Evolutionary conservation across 2,329 filamentous ascomycete genomes (phyloP).

Genomic region (Aureobasidium sp.): DNA sequence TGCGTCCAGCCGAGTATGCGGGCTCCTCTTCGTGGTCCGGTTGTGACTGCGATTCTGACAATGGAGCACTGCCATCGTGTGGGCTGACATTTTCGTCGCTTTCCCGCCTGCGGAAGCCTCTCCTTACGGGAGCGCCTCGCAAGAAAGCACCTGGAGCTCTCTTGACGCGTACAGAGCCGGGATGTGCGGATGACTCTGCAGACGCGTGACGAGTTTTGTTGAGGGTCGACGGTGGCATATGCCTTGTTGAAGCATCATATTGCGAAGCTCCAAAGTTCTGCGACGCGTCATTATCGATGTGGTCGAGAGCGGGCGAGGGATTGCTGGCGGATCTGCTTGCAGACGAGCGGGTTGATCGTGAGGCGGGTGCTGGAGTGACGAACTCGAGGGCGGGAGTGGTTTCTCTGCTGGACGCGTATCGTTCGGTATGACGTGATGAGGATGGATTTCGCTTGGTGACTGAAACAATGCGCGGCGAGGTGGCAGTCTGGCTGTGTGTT

Average conservation of each 20-base stretch:
- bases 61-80: constrained; percentile 22
- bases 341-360: constrained; percentile 20
- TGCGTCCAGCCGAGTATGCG: constrained; percentile 13
- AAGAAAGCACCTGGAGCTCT: constrained; percentile 69
- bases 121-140: constrained; percentile 63
- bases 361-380: constrained; percentile 30
- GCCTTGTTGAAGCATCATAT: constrained; percentile 16
- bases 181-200: constrained; percentile 57
- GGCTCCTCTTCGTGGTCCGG: neutral
- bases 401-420: constrained; percentile 19
- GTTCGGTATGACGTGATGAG: constrained; percentile 22
- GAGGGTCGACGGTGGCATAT: constrained; percentile 34
- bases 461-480: constrained; percentile 29
- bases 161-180: constrained; percentile 71
- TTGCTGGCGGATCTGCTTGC: constrained; percentile 25
- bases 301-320: constrained; percentile 26
- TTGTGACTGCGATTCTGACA: neutral
- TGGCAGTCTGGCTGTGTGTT: constrained; percentile 20
- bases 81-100: constrained; percentile 39
- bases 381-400: constrained; percentile 27
- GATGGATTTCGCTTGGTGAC: constrained; percentile 23
- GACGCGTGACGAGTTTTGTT: constrained; percentile 39
- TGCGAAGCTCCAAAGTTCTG: constrained; percentile 1
- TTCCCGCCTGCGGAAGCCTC: constrained; percentile 56
- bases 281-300: neutral